Evolutionary conservation across 257 asterid genomes (phyloP), one percentile per base, ranked within the genome.

Genomic region (Cruciata laevipes): DNA sequence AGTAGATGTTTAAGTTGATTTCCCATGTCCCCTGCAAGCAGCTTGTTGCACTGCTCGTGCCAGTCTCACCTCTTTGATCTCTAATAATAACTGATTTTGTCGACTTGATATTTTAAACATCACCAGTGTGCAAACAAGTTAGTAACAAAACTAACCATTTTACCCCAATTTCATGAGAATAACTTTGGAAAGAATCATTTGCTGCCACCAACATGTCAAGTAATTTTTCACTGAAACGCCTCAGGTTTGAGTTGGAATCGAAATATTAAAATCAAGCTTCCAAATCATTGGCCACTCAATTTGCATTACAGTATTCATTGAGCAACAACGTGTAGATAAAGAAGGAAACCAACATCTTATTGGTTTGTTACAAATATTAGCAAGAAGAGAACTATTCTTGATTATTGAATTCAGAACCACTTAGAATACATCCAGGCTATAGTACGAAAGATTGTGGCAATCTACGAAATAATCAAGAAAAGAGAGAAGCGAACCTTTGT

Each of bases 61-160:
- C 73, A 95, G 86, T 69, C 99, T 88, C 70, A 94, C 99, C 70
- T 90, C 99, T 79, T 85, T 79, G 66, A 94, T 90, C 72, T 94
- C 97, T 69, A 89, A 79, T 64, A 87, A 68, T 74, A 94, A 76
- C 73, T 84, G 88, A 73, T 69, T 86, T 74, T 88, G 85, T 73
- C 97, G 89, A 16, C 87, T 96, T 66, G 76, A 78, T 79, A 94
- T 90, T 83, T 97, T 94, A 81, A 74, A 35, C 38, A n/a, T 62
- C 24, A 33, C 30, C 66, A 35, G 35, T 7, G 27, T 31, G n/a
- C 21, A 9, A 27, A 31, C 24, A 60, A 49, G 11, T 20, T 17
- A 60, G 20, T 0, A 38, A 32, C 0, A 32, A 9, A 61, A 13
- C 18, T 7, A 10, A 32, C 23, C 60, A 47, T 52, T n/a, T 70